Evolutionary conservation across 2,329 filamentous ascomycete genomes (phyloP), one percentile per base, ranked within the genome.

Genomic region (Aspergillus niger): DNA sequence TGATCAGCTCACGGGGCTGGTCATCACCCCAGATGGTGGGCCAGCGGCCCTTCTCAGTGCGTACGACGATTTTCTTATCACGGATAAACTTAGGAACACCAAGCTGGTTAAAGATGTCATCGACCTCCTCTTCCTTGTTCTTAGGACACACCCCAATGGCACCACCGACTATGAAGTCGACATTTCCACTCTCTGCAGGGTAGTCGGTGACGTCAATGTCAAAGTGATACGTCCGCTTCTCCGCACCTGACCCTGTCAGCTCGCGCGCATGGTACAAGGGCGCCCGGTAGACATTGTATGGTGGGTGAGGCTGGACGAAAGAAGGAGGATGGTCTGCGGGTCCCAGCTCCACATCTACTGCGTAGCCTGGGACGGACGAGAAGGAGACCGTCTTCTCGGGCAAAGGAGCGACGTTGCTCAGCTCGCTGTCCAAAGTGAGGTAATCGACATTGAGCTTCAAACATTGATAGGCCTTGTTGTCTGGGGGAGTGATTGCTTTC

Each of bases 1-100:
- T 97, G 58, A 93, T 82, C n/a, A 99, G 82, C 73, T 95, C 89
- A 59, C 95, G 87, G 6, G 93, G 79, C 76, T 91, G 79, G 20
- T 98, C 94, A 2, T 96, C 91, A 44, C 94, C 95, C 95, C 95
- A 99, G 53, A 99, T 96, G 0, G 95, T 99, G 3, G 95, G 95
- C 94, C 94, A 99, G 53, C 95, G 86, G 36, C 94, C 94, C 62
- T 83, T 86, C 38, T 84, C 86, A 0, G 95, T 98, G 74, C 88
- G 88, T 67, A 98, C 79, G 17, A 90, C 81, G 17, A 97, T 85
- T 13, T 90, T 89, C 81, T 91, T 95, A 78, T 96, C 91, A 30
- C 95, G 89, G 62, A 95, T 83, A 72, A 89, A 91, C 39, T 87
- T 89, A 3, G 93, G 93, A 22, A 98, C 84, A 68, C 91, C 84